phyloP scores from a whole-genome alignment of 768 basidiomycete species.

The Scleroderma bovista region DNA sequence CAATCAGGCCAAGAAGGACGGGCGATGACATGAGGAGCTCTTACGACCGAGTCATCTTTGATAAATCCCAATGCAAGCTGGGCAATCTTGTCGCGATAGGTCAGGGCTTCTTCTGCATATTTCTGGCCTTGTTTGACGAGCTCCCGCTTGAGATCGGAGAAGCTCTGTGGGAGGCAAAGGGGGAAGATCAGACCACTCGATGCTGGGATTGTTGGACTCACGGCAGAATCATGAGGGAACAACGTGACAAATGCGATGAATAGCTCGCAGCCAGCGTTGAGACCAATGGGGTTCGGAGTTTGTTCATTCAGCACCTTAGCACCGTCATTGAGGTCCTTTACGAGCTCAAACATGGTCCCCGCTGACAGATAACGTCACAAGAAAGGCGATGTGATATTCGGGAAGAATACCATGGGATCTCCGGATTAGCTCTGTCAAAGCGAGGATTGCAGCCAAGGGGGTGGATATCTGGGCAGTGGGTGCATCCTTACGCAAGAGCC shows the following conservation, averaged over 20 bases:
- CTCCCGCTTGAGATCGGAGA: conserved; percentile 77
- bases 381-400: not conserved
- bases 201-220: conserved; percentile 34
- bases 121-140: conserved; percentile 75
- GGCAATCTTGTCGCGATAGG: conserved; percentile 87
- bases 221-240: conserved; percentile 76
- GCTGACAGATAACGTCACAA: conserved; percentile 39
- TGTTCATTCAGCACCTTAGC: conserved; percentile 55
- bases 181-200: conserved; percentile 6
- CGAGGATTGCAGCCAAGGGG: conserved; percentile 84
- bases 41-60: conserved; percentile 87
- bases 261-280: conserved; percentile 86
- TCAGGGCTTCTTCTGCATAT: conserved; percentile 73
- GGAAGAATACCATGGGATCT: conserved; percentile 62
- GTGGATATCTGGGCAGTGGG: conserved; percentile 53
- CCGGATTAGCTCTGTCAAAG: conserved; percentile 77
- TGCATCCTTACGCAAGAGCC: not conserved
- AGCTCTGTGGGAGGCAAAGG: conserved; percentile 47
- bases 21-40: conserved; percentile 22
- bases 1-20: conserved; percentile 11
- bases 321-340: conserved; percentile 74
- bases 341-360: conserved; percentile 91
- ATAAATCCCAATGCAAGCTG: conserved; percentile 87
- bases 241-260: conserved; percentile 87
- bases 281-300: conserved; percentile 74